A percentile compares a stretch with the other conserved stretches of the same genome.
Conservation (phyloP, 2,329 filamentous ascomycete species). For the Exophiala calicioides region DNA sequence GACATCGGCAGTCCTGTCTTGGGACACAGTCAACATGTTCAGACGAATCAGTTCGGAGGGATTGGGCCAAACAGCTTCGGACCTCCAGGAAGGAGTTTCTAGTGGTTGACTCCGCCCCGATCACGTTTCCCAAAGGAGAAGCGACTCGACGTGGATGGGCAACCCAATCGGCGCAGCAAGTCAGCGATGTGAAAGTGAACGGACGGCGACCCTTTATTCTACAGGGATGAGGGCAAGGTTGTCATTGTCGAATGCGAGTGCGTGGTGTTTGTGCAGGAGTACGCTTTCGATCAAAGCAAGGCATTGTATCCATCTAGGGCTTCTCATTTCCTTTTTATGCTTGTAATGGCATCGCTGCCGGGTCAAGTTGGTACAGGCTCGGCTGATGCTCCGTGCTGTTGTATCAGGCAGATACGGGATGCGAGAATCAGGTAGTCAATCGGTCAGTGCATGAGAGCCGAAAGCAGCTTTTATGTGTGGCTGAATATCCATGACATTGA, state of each 20-base stretch:
- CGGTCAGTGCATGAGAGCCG: no score
- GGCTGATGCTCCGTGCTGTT: no score
- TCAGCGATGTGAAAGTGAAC: conserved; percentile 15
- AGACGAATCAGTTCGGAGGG: conserved; percentile 21
- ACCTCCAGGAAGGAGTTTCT: conserved; percentile 28
- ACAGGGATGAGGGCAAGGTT: no score
- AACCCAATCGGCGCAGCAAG: conserved; percentile 19
- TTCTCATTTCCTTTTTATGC: not conserved
- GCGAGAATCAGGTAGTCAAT: conserved; percentile 2
- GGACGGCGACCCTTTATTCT: no score
- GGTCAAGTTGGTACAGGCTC: no score
- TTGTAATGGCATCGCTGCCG: no score
- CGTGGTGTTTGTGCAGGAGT: not conserved
- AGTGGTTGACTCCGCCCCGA: conserved; percentile 26
- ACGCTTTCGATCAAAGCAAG: not conserved
- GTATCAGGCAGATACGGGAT: no score
- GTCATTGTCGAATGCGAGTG: not conserved
- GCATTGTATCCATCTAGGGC: not conserved
- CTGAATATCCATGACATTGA: not conserved
- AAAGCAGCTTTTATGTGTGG: conserved; percentile 6
- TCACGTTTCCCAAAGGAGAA: conserved; percentile 11
- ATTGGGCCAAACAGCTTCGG: conserved; percentile 24
- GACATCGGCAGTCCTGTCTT: conserved; percentile 68
- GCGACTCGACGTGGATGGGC: conserved; percentile 6
- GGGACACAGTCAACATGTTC: conserved; percentile 25